Conservation (phyloP, 2,329 filamentous ascomycete species). For the Microsporum ferrugineum region DNA sequence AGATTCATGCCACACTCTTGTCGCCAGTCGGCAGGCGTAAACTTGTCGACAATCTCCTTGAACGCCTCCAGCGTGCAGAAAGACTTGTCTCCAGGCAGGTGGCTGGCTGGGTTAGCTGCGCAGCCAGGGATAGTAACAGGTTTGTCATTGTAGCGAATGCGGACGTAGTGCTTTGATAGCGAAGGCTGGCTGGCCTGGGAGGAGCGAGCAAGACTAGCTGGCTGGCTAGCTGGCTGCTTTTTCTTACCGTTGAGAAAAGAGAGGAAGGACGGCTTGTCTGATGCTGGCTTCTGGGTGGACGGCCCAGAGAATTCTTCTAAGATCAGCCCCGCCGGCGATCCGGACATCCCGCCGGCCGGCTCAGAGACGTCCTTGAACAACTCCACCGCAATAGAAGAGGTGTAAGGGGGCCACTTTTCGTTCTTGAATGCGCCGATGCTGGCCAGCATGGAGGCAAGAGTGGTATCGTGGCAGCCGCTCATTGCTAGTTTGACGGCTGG, state of each 20-base stretch:
- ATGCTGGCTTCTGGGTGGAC: constrained; percentile 11
- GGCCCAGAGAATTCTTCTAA: constrained; percentile 19
- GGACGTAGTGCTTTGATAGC: constrained; percentile 61
- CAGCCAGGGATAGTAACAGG: constrained; percentile 76
- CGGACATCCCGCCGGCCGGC: background rate
- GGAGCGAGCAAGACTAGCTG: constrained; percentile 26
- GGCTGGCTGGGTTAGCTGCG: constrained; percentile 56
- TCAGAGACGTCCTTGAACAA: constrained; percentile 48
- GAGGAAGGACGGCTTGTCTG: constrained; percentile 22
- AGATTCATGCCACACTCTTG: constrained; percentile 49
- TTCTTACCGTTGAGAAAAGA: constrained; percentile 18
- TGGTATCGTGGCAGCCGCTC: constrained; percentile 87
- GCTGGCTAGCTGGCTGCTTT: constrained; percentile 13
- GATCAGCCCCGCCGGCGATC: constrained; percentile 12
- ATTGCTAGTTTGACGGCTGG: constrained; percentile 59
- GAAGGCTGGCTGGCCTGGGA: constrained; percentile 23
- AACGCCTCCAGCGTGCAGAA: constrained; percentile 91
- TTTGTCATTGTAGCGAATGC: constrained; percentile 80
- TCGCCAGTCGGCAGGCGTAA: constrained; percentile 71
- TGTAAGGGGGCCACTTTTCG: constrained; percentile 80
- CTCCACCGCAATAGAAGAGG: constrained; percentile 82
- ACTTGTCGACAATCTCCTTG: constrained; percentile 83
- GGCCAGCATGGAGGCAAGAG: constrained; percentile 64
- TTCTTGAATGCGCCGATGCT: constrained; percentile 67
- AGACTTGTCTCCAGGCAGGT: constrained; percentile 72